These are phyloP conservation scores for Phaeotremella fagi DNA, from an alignment of 768 basidiomycete genomes.

Conservation along the genomic window DNA sequence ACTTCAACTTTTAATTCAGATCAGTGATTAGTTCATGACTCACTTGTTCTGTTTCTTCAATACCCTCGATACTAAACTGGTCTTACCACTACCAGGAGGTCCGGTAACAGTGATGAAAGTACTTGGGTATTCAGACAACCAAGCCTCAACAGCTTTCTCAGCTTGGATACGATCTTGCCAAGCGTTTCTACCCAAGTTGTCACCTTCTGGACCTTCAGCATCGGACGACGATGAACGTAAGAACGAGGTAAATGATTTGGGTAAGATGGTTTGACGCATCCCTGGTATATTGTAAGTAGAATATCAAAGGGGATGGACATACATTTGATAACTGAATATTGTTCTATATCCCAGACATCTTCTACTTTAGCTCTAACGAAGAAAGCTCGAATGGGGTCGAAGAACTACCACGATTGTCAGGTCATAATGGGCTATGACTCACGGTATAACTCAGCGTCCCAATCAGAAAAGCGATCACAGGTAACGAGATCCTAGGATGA, in stretches of 20 bases:
- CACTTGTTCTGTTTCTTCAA: conserved; percentile 45
- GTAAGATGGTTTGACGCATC: conserved; percentile 18
- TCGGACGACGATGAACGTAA: conserved; percentile 3
- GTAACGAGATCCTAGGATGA: conserved; percentile 48
- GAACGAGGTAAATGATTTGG: conserved; percentile 25
- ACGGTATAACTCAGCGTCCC: conserved; percentile 86
- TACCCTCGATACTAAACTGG: conserved; percentile 46
- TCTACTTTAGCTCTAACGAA: conserved; percentile 77
- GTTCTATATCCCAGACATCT: conserved; percentile 72
- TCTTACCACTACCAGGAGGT: conserved; percentile 51
- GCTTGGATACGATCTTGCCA: conserved; percentile 87
- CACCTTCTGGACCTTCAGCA: conserved; percentile 7
- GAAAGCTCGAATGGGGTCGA: conserved; percentile 82
- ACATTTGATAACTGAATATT: conserved; percentile 70
- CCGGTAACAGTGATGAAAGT: conserved; percentile 52
- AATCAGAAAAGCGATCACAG: conserved; percentile 69
- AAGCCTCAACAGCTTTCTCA: conserved; percentile 60
- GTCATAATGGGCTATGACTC: conserved; percentile 33
- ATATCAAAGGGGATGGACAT: not conserved
- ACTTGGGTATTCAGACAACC: conserved; percentile 75
- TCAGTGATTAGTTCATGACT: conserved; percentile 3
- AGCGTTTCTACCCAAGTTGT: conserved; percentile 50
- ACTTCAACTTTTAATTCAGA: no score
- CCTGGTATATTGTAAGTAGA: conserved; percentile 50
- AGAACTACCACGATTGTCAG: conserved; percentile 57